Base-by-base conservation (phyloP, 805 yeast genomes). In the Priceomyces melissophilus region DNA sequence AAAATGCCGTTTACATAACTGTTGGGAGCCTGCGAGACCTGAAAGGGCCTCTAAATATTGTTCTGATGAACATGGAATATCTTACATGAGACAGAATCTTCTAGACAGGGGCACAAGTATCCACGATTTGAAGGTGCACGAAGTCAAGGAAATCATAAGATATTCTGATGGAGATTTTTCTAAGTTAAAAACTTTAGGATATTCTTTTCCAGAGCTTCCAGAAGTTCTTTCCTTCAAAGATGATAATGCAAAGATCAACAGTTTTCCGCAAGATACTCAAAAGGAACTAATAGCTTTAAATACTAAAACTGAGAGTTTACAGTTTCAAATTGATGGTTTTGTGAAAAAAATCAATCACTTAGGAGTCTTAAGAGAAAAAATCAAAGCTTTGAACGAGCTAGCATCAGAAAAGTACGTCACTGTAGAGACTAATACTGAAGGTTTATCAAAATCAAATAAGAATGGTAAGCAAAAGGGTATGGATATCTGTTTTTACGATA, bases 1-100 rank as follows among this genome's bases (percentile, higher is more conserved):
- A 31, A 84, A 84, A 53, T 89, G 97, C 57, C 70, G 91, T 20
- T 39, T 84, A 10, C 54, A 58, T 1, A 58, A 54, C 1, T 89
- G 97, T 55, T 71, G 52, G 37, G 65, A 71, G 30, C 83, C 89
- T 0, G 77, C 81, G 3, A 61, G 56, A 1, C 51, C 54, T 15
- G 59, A 50, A n/a, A 52, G 38, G 10, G 61, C 58, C 35, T 78
- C 88, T 27, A 87, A 89, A 58, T 89, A 85, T 56, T 89, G 97
- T 57, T 63, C 79, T 11, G 73, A 71, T 14, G 85, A 76, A 17
- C 96, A 90, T 60, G 96, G 95, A 3, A 41, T 28, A 38, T 54
- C 35, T 44, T 82, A 60, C 46, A 63, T 77, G 60, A 54, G 50
- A 35, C 45, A 48, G 16, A 44, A 53, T 32, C 41, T 73, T 17